phyloP scores from a whole-genome alignment of 805 yeast genomes.

The Pichia cabralensis region DNA sequence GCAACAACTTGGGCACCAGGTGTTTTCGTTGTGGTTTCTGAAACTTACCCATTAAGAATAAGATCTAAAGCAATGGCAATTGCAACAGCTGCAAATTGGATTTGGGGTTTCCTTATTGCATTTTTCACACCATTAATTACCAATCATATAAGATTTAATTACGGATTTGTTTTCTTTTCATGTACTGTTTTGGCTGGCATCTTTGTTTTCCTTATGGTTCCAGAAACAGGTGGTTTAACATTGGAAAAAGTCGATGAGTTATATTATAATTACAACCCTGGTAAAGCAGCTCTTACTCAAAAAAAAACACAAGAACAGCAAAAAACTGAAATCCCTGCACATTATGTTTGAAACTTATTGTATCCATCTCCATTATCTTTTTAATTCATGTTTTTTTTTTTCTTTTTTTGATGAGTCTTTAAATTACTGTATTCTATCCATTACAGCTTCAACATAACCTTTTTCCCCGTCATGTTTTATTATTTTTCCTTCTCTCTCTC shows the following conservation, averaged over 20 bases:
- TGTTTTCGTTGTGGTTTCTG: constrained; percentile 56
- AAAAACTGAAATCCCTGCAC: too few species aligned
- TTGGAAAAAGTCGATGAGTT: constrained; percentile 45
- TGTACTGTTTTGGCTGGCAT: constrained; percentile 36
- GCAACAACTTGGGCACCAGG: constrained; percentile 73
- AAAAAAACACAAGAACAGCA: too few species aligned
- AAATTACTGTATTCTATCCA: too few species aligned
- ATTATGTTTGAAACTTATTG: too few species aligned
- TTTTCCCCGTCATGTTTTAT: too few species aligned
- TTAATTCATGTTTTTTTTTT: too few species aligned
- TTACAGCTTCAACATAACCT: too few species aligned
- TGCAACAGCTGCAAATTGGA: constrained; percentile 58
- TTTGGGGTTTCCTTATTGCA: constrained; percentile 45
- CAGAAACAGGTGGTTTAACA: constrained; percentile 43
- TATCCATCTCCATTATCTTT: too few species aligned
- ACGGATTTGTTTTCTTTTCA: constrained; percentile 32
- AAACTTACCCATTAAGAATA: constrained; percentile 57
- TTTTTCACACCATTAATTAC: constrained; percentile 48
- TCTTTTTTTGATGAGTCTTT: too few species aligned
- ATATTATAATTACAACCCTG: constrained; percentile 25
- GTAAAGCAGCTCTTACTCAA: too few species aligned
- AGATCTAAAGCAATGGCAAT: constrained; percentile 54
- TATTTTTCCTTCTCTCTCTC: too few species aligned
- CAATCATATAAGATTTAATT: constrained; percentile 39
- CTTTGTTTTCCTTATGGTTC: constrained; percentile 41